These are phyloP conservation scores for Ettlia oleoabundans DNA, from an alignment of 139 green algal species.

Conservation along the genomic window DNA sequence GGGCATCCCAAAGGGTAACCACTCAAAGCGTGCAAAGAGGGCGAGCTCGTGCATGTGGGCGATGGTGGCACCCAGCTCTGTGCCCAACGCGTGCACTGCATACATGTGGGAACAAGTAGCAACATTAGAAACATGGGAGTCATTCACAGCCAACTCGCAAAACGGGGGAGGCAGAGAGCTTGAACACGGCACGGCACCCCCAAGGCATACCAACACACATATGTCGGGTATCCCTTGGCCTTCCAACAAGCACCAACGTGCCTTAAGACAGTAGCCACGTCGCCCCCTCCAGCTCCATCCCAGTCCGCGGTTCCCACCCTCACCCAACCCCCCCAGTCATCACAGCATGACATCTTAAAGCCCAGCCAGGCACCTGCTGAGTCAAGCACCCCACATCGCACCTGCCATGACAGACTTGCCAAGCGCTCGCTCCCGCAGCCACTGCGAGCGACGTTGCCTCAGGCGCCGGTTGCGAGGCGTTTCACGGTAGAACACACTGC, in stretches of 20 bases:
- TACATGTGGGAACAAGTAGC: too few species aligned
- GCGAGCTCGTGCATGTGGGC: slow-evolving; percentile 30
- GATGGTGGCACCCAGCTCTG: background rate
- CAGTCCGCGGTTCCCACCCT: background rate
- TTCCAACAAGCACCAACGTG: background rate
- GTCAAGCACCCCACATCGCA: too few species aligned
- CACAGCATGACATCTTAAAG: too few species aligned
- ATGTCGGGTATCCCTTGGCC: too few species aligned
- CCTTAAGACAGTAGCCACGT: too few species aligned
- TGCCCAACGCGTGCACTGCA: slow-evolving; percentile 14
- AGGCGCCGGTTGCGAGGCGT: background rate
- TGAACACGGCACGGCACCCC: too few species aligned
- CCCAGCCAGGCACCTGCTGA: too few species aligned
- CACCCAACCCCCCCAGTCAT: too few species aligned
- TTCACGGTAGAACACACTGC: background rate
- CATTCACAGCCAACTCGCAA: too few species aligned
- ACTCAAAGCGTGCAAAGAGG: slow-evolving; percentile 31
- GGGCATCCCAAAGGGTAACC: background rate
- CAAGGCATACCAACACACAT: too few species aligned
- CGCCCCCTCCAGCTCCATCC: background rate
- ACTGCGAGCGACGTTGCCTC: background rate
- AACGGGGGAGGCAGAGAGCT: too few species aligned
- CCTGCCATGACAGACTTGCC: slow-evolving; percentile 11
- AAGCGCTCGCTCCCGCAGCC: slow-evolving; percentile 24
- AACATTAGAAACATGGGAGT: too few species aligned